A percentile compares a stretch with the other conserved stretches of the same genome.
Evolutionary conservation across 2,329 filamentous ascomycete genomes (phyloP).

Genomic region (Oidium heveae): DNA sequence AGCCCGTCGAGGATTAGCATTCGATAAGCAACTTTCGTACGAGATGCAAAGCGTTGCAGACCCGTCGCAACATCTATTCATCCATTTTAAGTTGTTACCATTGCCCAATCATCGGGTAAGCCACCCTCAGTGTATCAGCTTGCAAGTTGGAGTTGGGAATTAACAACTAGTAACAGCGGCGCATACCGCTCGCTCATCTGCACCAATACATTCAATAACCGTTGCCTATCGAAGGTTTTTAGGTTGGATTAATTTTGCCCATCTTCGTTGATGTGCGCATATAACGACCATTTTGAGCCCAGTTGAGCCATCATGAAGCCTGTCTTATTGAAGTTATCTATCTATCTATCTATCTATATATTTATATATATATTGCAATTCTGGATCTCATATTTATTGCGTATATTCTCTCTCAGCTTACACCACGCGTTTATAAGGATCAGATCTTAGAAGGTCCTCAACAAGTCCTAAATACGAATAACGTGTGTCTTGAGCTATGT

Average conservation of each 20-base stretch:
- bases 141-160: background rate
- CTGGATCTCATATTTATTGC: too few relatives aligned
- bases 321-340: too few relatives aligned
- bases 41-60: slow-evolving; percentile 6
- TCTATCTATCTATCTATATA: too few relatives aligned
- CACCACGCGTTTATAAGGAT: too few relatives aligned
- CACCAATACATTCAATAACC: slow-evolving; percentile 9
- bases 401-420: too few relatives aligned
- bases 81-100: background rate
- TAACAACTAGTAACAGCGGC: slow-evolving; percentile 2
- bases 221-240: slow-evolving; percentile 11
- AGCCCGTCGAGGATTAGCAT: slow-evolving; percentile 16
- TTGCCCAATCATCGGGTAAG: background rate
- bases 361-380: too few relatives aligned
- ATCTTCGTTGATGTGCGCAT: slow-evolving; percentile 3
- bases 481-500: too few relatives aligned
- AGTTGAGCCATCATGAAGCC: too few relatives aligned
- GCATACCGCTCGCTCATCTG: slow-evolving; percentile 7
- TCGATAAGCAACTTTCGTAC: background rate
- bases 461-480: too few relatives aligned
- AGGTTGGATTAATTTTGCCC: slow-evolving; percentile 6
- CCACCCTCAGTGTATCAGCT: background rate
- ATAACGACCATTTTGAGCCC: too few relatives aligned
- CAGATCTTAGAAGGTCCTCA: too few relatives aligned
- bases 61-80: background rate